Conservation (phyloP, 1,139 yeast genomes). For the Pichia kudriavzevii region DNA sequence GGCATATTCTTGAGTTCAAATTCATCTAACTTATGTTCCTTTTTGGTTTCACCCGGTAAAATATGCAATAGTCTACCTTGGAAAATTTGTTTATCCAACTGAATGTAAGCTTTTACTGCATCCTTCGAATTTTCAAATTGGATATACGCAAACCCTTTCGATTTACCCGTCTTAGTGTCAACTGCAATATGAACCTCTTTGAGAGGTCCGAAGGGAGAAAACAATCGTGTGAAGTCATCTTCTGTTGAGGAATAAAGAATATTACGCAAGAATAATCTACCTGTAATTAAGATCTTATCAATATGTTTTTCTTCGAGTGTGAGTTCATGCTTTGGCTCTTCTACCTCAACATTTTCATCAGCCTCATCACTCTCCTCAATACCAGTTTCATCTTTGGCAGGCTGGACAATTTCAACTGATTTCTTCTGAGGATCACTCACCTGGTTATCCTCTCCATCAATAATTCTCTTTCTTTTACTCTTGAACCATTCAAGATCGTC, state of each 20-base stretch:
- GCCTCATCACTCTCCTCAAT: conserved; percentile 13
- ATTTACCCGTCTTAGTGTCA: conserved; percentile 81
- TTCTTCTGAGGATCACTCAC: conserved; percentile 11
- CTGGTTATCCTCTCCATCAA: conserved; percentile 25
- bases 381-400: conserved; percentile 17
- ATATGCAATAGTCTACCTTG: conserved; percentile 93
- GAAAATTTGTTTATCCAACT: conserved; percentile 79
- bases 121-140: conserved; percentile 58
- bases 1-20: conserved; percentile 87
- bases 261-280: conserved; percentile 83
- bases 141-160: conserved; percentile 90
- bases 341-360: conserved; percentile 14
- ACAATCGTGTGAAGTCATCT: conserved; percentile 60
- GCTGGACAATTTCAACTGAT: background rate
- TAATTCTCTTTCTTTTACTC: conserved; percentile 67
- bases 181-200: conserved; percentile 86
- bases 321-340: conserved; percentile 21
- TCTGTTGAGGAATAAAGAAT: conserved; percentile 76
- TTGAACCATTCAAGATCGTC: conserved; percentile 89
- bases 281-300: conserved; percentile 56
- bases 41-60: conserved; percentile 76
- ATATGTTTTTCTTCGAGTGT: conserved; percentile 40
- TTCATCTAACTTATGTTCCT: conserved; percentile 73
- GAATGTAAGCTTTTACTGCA: conserved; percentile 68
- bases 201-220: conserved; percentile 48